A percentile compares a stretch with the other conserved stretches of the same genome.
phyloP scores from a whole-genome alignment of 2,329 filamentous ascomycete genomes.

The Beauveria medogensis region DNA sequence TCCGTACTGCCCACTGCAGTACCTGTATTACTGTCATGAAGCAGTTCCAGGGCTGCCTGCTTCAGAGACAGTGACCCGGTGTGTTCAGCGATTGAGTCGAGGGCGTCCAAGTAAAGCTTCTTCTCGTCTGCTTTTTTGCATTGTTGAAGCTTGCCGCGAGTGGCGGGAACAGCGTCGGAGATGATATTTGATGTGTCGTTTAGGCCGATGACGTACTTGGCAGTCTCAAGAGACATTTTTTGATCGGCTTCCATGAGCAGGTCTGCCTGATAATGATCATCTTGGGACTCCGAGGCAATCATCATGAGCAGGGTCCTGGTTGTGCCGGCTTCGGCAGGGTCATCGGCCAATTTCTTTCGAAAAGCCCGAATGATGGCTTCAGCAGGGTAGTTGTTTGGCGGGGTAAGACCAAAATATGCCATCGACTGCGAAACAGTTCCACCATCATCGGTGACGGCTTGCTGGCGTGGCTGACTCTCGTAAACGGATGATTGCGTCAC shows the following conservation, averaged over 20 bases:
- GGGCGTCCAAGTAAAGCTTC: conserved; percentile 25
- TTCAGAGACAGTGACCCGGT: conserved; percentile 21
- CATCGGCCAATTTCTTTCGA: conserved; percentile 23
- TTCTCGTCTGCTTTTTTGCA: conserved; percentile 23
- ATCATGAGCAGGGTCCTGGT: conserved; percentile 27
- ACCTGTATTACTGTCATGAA: conserved; percentile 15
- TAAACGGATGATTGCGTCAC: conserved; percentile 31
- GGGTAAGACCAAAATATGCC: conserved; percentile 25
- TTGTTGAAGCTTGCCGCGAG: conserved; percentile 14
- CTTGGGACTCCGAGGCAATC: conserved; percentile 26
- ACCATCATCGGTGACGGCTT: conserved; percentile 22
- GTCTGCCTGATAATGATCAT: conserved; percentile 26
- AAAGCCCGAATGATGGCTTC: conserved; percentile 29
- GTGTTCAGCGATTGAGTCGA: conserved; percentile 27
- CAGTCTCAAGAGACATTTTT: conserved; percentile 29
- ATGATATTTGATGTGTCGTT: conserved; percentile 17
- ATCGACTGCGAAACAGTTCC: conserved; percentile 26
- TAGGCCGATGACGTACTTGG: conserved; percentile 24
- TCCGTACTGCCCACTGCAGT: conserved; percentile 8
- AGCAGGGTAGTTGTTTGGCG: conserved; percentile 27
- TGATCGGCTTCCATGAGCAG: conserved; percentile 27
- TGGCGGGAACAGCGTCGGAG: not conserved
- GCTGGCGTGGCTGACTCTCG: conserved; percentile 26
- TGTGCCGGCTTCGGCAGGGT: conserved; percentile 24
- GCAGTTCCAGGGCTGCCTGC: conserved; percentile 20